Conservation (phyloP, 257 asterid genomes). For the Linaria vulgaris region DNA sequence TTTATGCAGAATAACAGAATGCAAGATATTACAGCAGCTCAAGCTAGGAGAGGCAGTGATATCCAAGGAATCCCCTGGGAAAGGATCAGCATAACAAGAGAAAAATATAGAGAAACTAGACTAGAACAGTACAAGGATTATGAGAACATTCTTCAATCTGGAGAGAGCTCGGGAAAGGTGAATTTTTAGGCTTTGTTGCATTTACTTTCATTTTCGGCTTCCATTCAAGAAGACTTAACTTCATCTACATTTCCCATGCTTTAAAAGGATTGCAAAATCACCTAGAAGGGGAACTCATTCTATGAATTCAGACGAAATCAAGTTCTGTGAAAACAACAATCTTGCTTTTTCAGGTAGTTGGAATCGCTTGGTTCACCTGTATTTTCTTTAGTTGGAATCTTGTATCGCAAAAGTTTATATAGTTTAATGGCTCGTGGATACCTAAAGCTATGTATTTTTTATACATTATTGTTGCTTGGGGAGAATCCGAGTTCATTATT, state of each 20-base stretch:
- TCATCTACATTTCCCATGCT: background rate
- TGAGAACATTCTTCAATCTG: constrained; percentile 78
- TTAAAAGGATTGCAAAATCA: constrained; percentile 74
- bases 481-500: too few relatives aligned
- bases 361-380: background rate
- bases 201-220: background rate
- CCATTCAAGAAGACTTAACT: background rate
- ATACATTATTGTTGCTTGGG: too few relatives aligned
- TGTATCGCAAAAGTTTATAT: too few relatives aligned
- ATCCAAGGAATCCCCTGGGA: constrained; percentile 99
- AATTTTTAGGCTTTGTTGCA: constrained; percentile 17
- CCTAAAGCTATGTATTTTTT: too few relatives aligned
- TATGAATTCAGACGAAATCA: constrained; percentile 79
- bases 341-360: constrained; percentile 80
- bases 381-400: background rate
- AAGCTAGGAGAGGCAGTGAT: constrained; percentile 86
- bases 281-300: constrained; percentile 53
- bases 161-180: constrained; percentile 73
- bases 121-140: constrained; percentile 78
- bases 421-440: too few relatives aligned
- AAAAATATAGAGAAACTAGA: constrained; percentile 76
- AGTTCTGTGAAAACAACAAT: constrained; percentile 90
- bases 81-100: constrained; percentile 76
- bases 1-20: constrained; percentile 48
- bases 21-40: constrained; percentile 86